Conservation (phyloP, 129 eudicot species). For the Lactuca saligna region DNA sequence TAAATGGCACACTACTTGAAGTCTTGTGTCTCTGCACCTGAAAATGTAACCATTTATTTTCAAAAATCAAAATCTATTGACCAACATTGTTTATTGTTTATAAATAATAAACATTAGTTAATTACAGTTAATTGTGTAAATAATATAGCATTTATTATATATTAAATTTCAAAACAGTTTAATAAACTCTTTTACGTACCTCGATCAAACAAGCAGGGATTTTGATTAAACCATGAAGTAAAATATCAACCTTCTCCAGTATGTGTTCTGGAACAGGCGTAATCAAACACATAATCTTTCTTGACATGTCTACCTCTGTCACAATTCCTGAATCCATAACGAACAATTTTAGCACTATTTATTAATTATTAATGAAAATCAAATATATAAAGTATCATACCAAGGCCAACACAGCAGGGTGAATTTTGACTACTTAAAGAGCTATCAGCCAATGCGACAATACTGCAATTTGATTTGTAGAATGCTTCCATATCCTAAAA, state of each 20-base stretch:
- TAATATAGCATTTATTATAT: too few species aligned
- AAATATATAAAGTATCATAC: constrained; percentile 27
- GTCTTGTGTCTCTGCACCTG: constrained; percentile 70
- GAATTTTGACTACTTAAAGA: constrained; percentile 39
- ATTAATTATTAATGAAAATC: neutral
- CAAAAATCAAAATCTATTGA: too few species aligned
- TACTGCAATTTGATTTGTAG: constrained; percentile 55
- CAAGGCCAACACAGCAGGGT: constrained; percentile 74
- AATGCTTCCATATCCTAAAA: constrained; percentile 32
- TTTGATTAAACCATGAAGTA: constrained; percentile 69
- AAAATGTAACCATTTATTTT: neutral
- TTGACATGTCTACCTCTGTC: constrained; percentile 55
- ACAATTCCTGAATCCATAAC: constrained; percentile 50
- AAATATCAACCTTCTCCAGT: constrained; percentile 55
- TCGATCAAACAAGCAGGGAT: constrained; percentile 67
- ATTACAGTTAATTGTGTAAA: too few species aligned
- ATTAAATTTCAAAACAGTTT: neutral
- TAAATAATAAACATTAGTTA: too few species aligned
- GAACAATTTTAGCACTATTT: neutral
- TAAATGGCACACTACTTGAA: constrained; percentile 39
- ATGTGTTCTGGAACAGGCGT: constrained; percentile 62
- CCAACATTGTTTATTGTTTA: too few species aligned
- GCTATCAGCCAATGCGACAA: constrained; percentile 68
- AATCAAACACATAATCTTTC: constrained; percentile 43
- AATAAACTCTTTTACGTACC: constrained; percentile 59